Percentiles rank a stretch among this genome's conserved stretches.
phyloP scores from a whole-genome alignment of 208 protist species.

The Acanthamoeba healyi region DNA sequence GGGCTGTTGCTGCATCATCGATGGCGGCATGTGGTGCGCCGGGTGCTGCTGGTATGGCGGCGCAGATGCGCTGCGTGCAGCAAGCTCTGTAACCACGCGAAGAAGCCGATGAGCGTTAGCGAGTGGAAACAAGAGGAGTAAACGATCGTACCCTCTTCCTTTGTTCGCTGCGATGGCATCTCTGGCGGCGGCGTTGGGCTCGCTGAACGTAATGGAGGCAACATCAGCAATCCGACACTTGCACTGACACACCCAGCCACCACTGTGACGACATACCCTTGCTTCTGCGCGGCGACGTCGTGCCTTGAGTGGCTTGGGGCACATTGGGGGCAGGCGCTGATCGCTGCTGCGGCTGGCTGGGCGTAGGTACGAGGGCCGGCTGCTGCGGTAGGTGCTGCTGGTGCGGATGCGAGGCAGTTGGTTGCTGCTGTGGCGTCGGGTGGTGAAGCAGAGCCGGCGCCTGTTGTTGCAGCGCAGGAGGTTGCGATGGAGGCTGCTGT shows the following conservation, averaged over 20 bases:
- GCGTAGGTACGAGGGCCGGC: neutral
- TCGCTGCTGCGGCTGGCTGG: slow-evolving; percentile 36
- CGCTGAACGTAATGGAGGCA: neutral
- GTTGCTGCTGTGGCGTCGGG: neutral
- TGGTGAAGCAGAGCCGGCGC: too few relatives aligned
- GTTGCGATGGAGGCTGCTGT: neutral
- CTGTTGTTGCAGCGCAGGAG: too few relatives aligned
- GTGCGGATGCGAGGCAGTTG: neutral
- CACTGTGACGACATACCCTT: neutral
- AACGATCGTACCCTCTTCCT: neutral
- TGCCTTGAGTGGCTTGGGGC: too few relatives aligned
- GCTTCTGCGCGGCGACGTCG: neutral
- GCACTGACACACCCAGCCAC: too few relatives aligned
- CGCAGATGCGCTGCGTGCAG: neutral
- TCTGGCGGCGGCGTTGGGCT: neutral
- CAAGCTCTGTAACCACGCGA: neutral
- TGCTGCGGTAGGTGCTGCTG: neutral
- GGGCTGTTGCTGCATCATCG: neutral
- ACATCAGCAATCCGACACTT: too few relatives aligned
- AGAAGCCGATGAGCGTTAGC: too few relatives aligned
- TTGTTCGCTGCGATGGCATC: neutral
- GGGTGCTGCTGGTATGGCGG: neutral
- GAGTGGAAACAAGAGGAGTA: too few relatives aligned
- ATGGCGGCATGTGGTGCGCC: neutral
- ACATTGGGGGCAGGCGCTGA: too few relatives aligned